Evolutionary conservation across 306 rosid species (phyloP).

Genomic region (Castanospermum australe): DNA sequence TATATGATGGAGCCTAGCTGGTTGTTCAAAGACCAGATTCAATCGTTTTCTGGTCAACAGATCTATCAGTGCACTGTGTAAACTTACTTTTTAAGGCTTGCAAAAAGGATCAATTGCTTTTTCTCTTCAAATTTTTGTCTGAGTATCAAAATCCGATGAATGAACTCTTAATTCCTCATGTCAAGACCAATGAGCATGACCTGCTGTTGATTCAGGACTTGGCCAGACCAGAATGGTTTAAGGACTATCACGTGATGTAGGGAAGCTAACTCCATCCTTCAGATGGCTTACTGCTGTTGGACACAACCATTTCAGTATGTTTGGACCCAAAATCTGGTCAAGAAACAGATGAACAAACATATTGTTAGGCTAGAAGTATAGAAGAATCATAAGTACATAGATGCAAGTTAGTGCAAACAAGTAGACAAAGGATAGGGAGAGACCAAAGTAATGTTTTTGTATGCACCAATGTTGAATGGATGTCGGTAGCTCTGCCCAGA

Average conservation of each 20-base stretch:
- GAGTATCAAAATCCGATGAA: constrained; percentile 17
- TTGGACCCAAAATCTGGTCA: constrained; percentile 79
- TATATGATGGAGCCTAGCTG: constrained; percentile 1
- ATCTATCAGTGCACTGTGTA: constrained; percentile 7
- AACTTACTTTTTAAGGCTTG: constrained; percentile 13
- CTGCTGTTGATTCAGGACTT: constrained; percentile 16
- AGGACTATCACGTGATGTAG: constrained; percentile 53
- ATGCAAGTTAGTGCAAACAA: constrained; percentile 6
- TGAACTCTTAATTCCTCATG: constrained; percentile 20
- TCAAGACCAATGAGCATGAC: constrained; percentile 8
- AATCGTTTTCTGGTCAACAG: constrained; percentile 1
- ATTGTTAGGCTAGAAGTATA: background rate
- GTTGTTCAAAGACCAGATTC: constrained; percentile 1
- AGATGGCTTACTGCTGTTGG: constrained; percentile 77
- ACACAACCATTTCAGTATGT: constrained; percentile 79
- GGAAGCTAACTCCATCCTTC: constrained; percentile 76
- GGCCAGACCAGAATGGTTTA: constrained; percentile 18
- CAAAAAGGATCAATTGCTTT: constrained; percentile 10
- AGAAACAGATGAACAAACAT: constrained; percentile 14
- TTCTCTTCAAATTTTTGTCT: background rate
- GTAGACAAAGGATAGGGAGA: constrained; percentile 25
- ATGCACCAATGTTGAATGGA: constrained; percentile 58
- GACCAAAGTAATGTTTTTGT: constrained; percentile 75
- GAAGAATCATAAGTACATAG: background rate
- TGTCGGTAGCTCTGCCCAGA: constrained; percentile 80